Evolutionary conservation across 2,329 filamentous ascomycete genomes (phyloP).

Genomic region (Aspergillus fumigatiaffinis): DNA sequence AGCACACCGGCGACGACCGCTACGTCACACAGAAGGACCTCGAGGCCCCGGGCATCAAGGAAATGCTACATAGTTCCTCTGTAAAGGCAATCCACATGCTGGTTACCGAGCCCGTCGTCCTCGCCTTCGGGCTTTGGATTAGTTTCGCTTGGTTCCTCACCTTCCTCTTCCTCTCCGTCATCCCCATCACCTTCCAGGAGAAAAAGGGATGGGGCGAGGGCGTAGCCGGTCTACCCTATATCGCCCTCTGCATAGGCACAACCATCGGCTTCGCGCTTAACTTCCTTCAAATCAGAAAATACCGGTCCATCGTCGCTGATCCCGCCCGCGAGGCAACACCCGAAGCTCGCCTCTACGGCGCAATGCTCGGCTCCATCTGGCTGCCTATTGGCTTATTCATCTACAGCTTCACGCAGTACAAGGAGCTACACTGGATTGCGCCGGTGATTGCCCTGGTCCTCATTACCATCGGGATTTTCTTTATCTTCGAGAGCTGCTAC

Average conservation of each 20-base stretch:
- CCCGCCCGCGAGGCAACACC: constrained; percentile 31
- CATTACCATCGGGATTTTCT: constrained; percentile 53
- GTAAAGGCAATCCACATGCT: constrained; percentile 51
- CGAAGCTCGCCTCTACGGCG: constrained; percentile 48
- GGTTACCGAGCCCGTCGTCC: constrained; percentile 47
- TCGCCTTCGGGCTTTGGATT: constrained; percentile 51
- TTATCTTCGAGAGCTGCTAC: constrained; percentile 43
- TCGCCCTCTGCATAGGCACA: constrained; percentile 48
- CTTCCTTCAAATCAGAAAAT: constrained; percentile 51
- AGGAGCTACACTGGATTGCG: constrained; percentile 47
- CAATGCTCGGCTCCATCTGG: constrained; percentile 46
- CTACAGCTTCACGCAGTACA: constrained; percentile 54
- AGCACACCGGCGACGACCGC: constrained; percentile 47
- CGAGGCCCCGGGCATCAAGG: constrained; percentile 47
- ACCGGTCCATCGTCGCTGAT: constrained; percentile 40
- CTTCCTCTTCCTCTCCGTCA: constrained; percentile 52
- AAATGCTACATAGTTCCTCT: constrained; percentile 41
- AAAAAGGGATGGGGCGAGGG: constrained; percentile 53
- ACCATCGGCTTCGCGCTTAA: constrained; percentile 48
- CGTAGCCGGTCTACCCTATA: constrained; percentile 49
- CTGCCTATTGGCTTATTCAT: constrained; percentile 50
- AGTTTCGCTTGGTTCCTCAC: constrained; percentile 52
- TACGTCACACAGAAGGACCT: constrained; percentile 51
- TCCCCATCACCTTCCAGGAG: constrained; percentile 49
- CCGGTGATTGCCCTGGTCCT: constrained; percentile 48